Percentiles rank a stretch among this genome's conserved stretches.
Evolutionary conservation across 2,329 filamentous ascomycete species (phyloP).

Genomic region (Ophioceras dolichostomum): DNA sequence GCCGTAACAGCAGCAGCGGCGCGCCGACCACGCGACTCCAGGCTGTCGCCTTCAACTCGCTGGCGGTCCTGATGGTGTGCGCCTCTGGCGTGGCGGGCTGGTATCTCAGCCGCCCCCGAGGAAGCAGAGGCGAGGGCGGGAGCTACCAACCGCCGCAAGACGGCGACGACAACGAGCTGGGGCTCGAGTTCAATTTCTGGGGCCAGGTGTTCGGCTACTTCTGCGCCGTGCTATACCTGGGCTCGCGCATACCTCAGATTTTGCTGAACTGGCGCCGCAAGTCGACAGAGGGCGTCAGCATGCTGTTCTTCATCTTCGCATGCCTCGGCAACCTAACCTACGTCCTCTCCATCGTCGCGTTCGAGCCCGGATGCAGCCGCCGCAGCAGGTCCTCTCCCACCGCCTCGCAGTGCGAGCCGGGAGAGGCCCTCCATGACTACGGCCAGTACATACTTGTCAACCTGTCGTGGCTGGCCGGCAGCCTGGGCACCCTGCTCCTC

Average conservation of each 20-base stretch:
- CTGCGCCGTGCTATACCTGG: constrained; percentile 80
- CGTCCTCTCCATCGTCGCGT: constrained; percentile 83
- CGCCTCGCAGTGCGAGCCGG: constrained; percentile 38
- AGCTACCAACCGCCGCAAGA: constrained; percentile 26
- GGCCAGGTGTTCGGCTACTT: constrained; percentile 92
- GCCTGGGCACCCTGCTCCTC: constrained; percentile 72
- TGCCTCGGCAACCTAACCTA: constrained; percentile 93
- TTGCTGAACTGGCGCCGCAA: constrained; percentile 87
- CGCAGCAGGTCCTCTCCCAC: no score
- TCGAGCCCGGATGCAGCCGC: constrained; percentile 64
- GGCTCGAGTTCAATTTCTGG: constrained; percentile 55
- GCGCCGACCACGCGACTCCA: constrained; percentile 40
- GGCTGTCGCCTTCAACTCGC: constrained; percentile 57
- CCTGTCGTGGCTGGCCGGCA: constrained; percentile 80
- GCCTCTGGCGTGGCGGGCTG: constrained; percentile 75
- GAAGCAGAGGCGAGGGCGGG: constrained; percentile 27
- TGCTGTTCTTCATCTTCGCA: constrained; percentile 94
- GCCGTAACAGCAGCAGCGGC: background rate
- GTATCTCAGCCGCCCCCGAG: constrained; percentile 51
- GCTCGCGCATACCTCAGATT: constrained; percentile 79
- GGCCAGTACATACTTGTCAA: constrained; percentile 79
- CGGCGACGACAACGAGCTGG: constrained; percentile 22
- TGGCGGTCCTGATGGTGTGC: constrained; percentile 70
- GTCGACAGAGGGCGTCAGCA: constrained; percentile 82
- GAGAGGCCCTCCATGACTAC: constrained; percentile 58